A percentile compares a stretch with the other conserved stretches of the same genome.
Conservation (phyloP, 2,329 filamentous ascomycete genomes). For the Orbilia oligospora region DNA sequence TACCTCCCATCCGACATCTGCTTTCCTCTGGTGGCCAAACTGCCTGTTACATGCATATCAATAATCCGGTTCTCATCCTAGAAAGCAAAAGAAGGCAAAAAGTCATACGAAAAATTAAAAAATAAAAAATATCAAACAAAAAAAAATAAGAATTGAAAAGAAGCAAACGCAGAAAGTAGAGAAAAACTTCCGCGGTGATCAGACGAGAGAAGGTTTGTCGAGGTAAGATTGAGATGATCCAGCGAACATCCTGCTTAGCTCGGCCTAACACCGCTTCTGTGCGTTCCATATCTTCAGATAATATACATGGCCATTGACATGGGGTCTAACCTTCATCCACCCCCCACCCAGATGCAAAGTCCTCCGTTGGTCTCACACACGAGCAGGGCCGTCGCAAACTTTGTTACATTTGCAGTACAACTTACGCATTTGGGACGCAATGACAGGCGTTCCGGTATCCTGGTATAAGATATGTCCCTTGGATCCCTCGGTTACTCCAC, state of each 20-base stretch:
- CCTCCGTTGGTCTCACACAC: constrained; percentile 40
- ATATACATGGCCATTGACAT: constrained; percentile 31
- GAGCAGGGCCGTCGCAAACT: constrained; percentile 33
- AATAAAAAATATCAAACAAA: background rate
- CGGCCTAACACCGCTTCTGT: constrained; percentile 30
- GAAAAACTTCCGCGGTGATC: constrained; percentile 22
- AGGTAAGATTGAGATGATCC: constrained; percentile 48
- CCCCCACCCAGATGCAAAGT: constrained; percentile 41
- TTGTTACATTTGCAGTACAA: constrained; percentile 27
- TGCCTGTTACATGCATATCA: constrained; percentile 27
- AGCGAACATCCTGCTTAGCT: constrained; percentile 41
- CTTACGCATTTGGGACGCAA: constrained; percentile 39
- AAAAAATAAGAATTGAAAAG: background rate
- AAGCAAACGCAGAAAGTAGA: constrained; percentile 25
- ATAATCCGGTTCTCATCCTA: constrained; percentile 28
- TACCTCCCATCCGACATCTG: constrained; percentile 48
- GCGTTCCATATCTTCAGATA: constrained; percentile 52
- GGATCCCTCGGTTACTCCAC: constrained; percentile 27
- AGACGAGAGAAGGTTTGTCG: constrained; percentile 26
- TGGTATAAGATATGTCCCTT: constrained; percentile 56
- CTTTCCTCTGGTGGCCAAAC: constrained; percentile 54
- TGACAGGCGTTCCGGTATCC: constrained; percentile 48
- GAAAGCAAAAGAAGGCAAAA: constrained; percentile 5
- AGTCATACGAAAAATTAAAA: background rate
- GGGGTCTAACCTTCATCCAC: constrained; percentile 32